Base-by-base conservation (phyloP, 306 rosid species). In the Castanea crenata region DNA sequence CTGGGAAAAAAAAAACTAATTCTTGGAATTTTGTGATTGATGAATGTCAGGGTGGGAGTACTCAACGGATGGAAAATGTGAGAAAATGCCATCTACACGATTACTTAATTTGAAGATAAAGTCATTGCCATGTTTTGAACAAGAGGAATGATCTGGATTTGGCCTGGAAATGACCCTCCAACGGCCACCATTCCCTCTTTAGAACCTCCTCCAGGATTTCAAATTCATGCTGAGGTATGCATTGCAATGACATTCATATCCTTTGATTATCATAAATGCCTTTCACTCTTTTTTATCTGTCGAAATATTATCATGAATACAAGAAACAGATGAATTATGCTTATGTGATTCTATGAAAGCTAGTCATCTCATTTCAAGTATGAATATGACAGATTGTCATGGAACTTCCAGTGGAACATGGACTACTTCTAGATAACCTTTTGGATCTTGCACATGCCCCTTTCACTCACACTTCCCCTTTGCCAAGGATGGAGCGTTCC, bases 401-500 rank as follows among this genome's bases (percentile, higher is more conserved):
- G 86, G 97, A 95, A 51, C 95, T 95, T 84, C 98, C 98, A 4
- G 85, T 93, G 16, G 96, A 95, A 82, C 98, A 96, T 83, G 99
- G 99, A 7, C 81, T 96, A 82, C 98, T 96, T 80, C 86, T 96
- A 70, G 99, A 96, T 84, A 96, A 93, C 82, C 99, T 96, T 79
- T 85, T 96, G 86, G 99, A 96, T 90, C 99, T 96, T 80, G 98
- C 97, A 4, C 99, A 96, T 76, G 99, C 99, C 62, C 98, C 99
- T 46, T 96, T 96, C 80, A 96, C 99, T 74, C 99, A 96, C 81
- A 96, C 99, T 25, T 96, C 99, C 69, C 99, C 46, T 96, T 96
- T 12, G 99, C 99, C 13, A 93, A 96, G 83, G 99, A 73, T 96
- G 99, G 98, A 88, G 87, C 10, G 94, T 96, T 74, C 99, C 99